These are phyloP conservation scores for Termitomyces sp. DNA, from an alignment of 768 basidiomycete species.

Conservation along the genomic window DNA sequence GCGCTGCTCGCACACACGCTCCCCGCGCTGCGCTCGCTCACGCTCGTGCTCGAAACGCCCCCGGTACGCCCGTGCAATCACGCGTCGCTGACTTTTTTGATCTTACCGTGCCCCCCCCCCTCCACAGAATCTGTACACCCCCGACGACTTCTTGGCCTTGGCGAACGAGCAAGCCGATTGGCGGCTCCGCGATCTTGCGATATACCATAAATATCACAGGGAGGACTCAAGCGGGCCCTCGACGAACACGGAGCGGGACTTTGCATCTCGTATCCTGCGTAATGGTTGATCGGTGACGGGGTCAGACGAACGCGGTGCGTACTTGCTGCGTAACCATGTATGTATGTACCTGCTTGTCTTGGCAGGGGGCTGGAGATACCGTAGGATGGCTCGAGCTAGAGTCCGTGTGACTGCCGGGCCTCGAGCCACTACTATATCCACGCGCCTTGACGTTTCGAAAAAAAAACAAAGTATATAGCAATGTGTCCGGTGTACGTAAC, in stretches of 20 bases:
- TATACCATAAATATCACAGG: conserved; percentile 5
- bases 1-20: conserved; percentile 16
- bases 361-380: too few relatives aligned
- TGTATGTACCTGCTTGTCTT: too few relatives aligned
- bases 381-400: too few relatives aligned
- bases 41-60: conserved; percentile 12
- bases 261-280: conserved; percentile 1
- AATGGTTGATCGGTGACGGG: conserved; percentile 4
- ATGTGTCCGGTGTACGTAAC: too few relatives aligned
- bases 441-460: too few relatives aligned
- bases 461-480: too few relatives aligned
- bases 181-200: conserved; percentile 10
- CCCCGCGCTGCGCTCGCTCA: conserved; percentile 17
- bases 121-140: neutral
- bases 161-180: conserved; percentile 4
- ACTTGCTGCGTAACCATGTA: too few relatives aligned
- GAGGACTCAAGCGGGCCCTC: neutral
- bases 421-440: too few relatives aligned
- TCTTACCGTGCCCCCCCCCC: too few relatives aligned
- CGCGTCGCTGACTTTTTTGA: too few relatives aligned
- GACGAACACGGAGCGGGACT: neutral
- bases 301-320: too few relatives aligned
- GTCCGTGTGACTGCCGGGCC: too few relatives aligned
- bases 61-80: neutral
- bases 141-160: neutral